These are phyloP conservation scores for Amanita jacksonii DNA, from an alignment of 768 basidiomycete genomes.

Conservation along the genomic window DNA sequence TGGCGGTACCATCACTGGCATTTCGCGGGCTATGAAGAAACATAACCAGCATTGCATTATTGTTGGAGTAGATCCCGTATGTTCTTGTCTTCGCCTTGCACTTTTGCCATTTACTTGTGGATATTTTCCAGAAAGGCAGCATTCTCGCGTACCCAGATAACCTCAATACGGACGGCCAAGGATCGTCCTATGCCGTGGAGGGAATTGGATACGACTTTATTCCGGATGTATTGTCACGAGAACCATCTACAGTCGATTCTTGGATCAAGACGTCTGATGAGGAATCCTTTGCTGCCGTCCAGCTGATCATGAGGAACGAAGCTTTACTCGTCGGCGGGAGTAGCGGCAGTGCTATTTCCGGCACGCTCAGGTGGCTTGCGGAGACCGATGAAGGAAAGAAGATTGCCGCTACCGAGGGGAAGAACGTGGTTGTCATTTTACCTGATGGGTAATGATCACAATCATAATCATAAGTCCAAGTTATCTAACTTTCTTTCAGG, in stretches of 20 bases:
- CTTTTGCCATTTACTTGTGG: constrained; percentile 7
- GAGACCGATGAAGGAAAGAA: constrained; percentile 55
- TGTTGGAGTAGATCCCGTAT: constrained; percentile 86
- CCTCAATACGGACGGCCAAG: constrained; percentile 47
- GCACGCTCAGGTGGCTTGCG: constrained; percentile 72
- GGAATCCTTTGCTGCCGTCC: constrained; percentile 69
- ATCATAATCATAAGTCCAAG: constrained; percentile 1
- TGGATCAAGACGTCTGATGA: constrained; percentile 86
- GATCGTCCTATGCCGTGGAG: constrained; percentile 67
- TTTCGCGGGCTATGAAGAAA: constrained; percentile 65
- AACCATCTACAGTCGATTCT: constrained; percentile 45
- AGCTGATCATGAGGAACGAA: constrained; percentile 71
- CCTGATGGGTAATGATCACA: constrained; percentile 71
- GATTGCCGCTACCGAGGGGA: constrained; percentile 56
- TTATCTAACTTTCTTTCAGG: constrained; percentile 26
- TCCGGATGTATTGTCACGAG: constrained; percentile 75
- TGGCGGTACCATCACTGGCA: constrained; percentile 89
- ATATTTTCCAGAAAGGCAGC: constrained; percentile 61
- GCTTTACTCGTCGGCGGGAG: constrained; percentile 91
- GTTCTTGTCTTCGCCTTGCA: constrained; percentile 16
- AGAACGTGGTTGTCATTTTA: constrained; percentile 83
- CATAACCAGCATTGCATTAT: constrained; percentile 68
- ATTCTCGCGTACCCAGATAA: constrained; percentile 66
- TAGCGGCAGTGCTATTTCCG: constrained; percentile 78
- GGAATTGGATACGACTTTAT: constrained; percentile 97